Evolutionary conservation across 2,329 filamentous ascomycete species (phyloP), one percentile per base, ranked within the genome.

Genomic region (Colletotrichum somersetense): DNA sequence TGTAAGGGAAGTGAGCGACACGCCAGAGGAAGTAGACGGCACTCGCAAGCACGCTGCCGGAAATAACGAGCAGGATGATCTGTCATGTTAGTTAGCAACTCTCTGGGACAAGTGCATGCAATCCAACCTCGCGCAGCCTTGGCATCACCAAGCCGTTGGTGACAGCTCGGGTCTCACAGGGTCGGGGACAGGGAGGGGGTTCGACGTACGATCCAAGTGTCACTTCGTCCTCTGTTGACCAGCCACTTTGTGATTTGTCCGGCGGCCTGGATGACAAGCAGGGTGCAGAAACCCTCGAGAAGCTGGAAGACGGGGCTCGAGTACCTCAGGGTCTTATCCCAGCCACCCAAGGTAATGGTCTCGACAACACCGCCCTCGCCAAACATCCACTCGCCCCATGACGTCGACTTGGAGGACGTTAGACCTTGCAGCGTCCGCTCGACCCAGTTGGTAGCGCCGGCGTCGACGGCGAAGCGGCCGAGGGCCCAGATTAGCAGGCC

Each of bases 11-110:
- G 75, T 93, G 93, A 20, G 95, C 93, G 66, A 98, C 94, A 71
- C 96, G 90, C 94, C 95, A 98, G 63, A 99, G 89, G 83, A 98
- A 98, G 84, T 98, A 98, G 75, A 97, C 89, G 6, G 96, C 94
- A 82, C 93, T 97, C 35, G 95, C 96, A 77, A 98, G 97, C 77
- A 97, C 91, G 73, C 94, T 96, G 52, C 94, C 95, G 1, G 96
- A 97, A 69, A 96, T 85, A 71, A 97, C 91, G 56, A 99, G 89
- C 53, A 98, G 89, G 62, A 93, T 89, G 76, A 99, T 97, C 94
- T 97, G 78, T 6, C 63, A 35, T 56, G n/a, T 12, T 50, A 26
- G 74, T 87, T 77, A 87, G 82, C 73, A 76, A 38, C 26, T 44
- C 12, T 38, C 8, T 14, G 33, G 40, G 23, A 44, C 2, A 16